Evolutionary conservation across 768 basidiomycete species (phyloP), one percentile per base, ranked within the genome.

Genomic region (Mycena olivaceomarginata): DNA sequence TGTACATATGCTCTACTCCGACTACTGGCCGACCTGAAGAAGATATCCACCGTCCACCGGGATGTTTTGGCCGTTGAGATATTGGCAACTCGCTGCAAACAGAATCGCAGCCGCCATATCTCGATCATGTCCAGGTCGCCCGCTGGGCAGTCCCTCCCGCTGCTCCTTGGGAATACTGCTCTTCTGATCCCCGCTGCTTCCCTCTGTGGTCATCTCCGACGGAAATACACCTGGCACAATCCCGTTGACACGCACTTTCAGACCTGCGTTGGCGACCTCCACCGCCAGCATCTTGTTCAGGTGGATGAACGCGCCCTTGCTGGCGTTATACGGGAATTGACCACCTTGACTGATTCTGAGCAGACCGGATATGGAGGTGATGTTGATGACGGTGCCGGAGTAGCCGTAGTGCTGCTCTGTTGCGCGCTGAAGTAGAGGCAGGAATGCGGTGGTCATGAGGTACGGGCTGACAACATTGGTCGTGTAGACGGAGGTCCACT

Each of bases 291-390:
- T 74, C 43, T 78, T 77, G 2, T 81, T 82, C 5, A 85, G 67
- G 48, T 84, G 85, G n/a, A 82, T 76, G 11, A 77, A 72, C 25
- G 81, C 85, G 25, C 82, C 83, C 71, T 85, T 85, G 48, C 76
- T 76, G 12, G 82, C 72, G 62, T 82, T 81, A 73, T 85, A 85
- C 9, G 82, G 79, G 62, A 84, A 84, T 80, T 85, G 70, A 37
- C 22, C 22, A 37, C 22, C 22, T 43, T 72, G 71, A 5, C 25
- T 41, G 48, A 11, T 31, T 12, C 15, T 51, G 40, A 65, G 12
- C 37, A 72, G 20, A 8, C 71, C 71, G 37, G 62, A 65, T 39
- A 72, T 72, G n/a, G 63, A 62, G 60, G 60, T 40, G 39, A 62
- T 62, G 37, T 62, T 62, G 60, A 62, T 62, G 39, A 62, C 39